Evolutionary conservation across 106 monocot genomes (phyloP), one percentile per base, ranked within the genome.

Genomic region (Phalaenopsis aphrodite): DNA sequence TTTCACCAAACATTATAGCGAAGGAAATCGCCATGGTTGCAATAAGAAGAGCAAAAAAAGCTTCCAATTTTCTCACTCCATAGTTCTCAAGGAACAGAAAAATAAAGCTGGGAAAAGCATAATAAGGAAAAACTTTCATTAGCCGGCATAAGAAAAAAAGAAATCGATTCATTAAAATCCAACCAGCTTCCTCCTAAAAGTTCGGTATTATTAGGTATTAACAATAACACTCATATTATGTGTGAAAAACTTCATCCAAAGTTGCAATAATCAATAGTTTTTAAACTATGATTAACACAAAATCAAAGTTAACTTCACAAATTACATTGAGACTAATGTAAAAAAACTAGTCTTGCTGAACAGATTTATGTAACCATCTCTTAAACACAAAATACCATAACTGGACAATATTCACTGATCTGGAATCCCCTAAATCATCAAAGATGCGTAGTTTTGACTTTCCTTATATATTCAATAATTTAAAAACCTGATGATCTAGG

Each of bases 51-150:
- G 83, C 94, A 73, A 92, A 94, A 64, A 88, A 65, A 74, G 86
- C 94, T 92, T 94, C 94, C 80, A 94, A 82, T 80, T 94, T 94
- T 82, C 94, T 86, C 74, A 94, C 94, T 7, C 94, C 94, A 55
- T 90, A 94, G 76, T 92, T 90, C 83, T 94, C 94, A 49, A 94
- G 90, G 75, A 92, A 92, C 65, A 94, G 52, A 76, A 94, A 87
- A 38, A 94, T 84, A 81, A 94, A 92, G 78, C 94, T 92, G 90
- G 42, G 11, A 88, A 86, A 17, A 76, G 17, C 43, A 74, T 19
- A 43, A 19, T 19, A 45, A 16, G 15, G 14, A 12, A 12, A 52
- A 52, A 12, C 14, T 52, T 52, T 52, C 52, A 52, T 52, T 52
- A 52, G 52, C 12, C 10, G 21, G 61, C 19, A 39, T 37, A 39